Evolutionary conservation across 2,329 filamentous ascomycete genomes (phyloP), one percentile per base, ranked within the genome.

Genomic region (Malbranchea cinnamomea): DNA sequence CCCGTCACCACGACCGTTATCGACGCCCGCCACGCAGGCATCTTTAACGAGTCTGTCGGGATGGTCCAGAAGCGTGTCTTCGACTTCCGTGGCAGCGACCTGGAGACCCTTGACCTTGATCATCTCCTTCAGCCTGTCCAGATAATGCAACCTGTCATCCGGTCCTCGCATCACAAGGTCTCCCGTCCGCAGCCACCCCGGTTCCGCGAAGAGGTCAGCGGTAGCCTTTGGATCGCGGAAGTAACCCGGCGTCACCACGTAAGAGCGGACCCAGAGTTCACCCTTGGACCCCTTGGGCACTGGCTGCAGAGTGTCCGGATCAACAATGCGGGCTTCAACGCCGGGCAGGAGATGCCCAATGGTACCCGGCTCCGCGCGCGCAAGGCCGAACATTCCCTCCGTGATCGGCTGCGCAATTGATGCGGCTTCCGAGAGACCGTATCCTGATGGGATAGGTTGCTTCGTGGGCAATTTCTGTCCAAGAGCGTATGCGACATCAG

Each of bases 41-140:
- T 37, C 34, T 17, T 21, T 32, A 8, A 31, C 27, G 13, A 37
- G 34, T 15, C 21, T 18, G 11, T 57, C 57, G 0, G 52, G 43
- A 36, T 76, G 68, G 0, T 69, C 65, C 1, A 75, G 58, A n/a
- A 77, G 48, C 2, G 69, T 43, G 38, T 74, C 69, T 42, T 78
- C 72, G 0, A 78, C 55, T 43, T 77, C 73, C 0, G 71, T 71
- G 0, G 73, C 72, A 5, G 71, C 67, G 5, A 74, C 67, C 4
- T 62, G 65, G 23, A 41, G 33, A 5, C 72, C 72, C 37, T 75
- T 74, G 6, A 76, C 71, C 45, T 77, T 77, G 49, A 76, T 72
- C 59, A 76, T 67, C 48, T 77, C 72, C 52, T 78, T 78, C 46
- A 77, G 68, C 0, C 71, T 60, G 41, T 77, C 71, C 1, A 61